These are phyloP conservation scores for Takashimella koratensis DNA, from an alignment of 1,284 basidiomycete species.

Conservation along the genomic window DNA sequence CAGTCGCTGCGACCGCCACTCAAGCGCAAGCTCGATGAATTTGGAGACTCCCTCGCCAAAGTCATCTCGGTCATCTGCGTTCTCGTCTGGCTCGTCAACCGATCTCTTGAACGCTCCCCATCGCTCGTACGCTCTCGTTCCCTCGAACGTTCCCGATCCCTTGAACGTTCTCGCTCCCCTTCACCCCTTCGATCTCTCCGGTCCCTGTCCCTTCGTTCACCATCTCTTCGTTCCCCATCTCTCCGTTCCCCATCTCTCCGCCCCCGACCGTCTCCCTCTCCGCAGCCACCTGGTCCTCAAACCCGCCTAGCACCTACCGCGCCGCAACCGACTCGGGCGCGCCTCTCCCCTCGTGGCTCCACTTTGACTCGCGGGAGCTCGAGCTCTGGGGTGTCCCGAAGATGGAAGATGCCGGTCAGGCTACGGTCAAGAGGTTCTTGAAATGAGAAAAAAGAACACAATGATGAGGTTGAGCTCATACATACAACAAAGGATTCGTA, in stretches of 20 bases:
- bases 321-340: slow-evolving; percentile 36
- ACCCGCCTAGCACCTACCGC: slow-evolving; percentile 42
- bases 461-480: no score
- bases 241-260: no score
- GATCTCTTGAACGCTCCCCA: no score
- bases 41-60: slow-evolving; percentile 91
- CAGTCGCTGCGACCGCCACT: slow-evolving; percentile 60
- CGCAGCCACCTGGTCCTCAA: slow-evolving; percentile 43
- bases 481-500: no score
- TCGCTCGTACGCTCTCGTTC: no score
- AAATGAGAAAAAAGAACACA: no score
- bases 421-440: no score
- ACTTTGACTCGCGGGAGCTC: slow-evolving; percentile 44
- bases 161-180: no score
- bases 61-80: slow-evolving; percentile 93
- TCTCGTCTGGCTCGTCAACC: slow-evolving; percentile 93
- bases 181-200: no score
- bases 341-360: slow-evolving; percentile 39
- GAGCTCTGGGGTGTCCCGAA: slow-evolving; percentile 47
- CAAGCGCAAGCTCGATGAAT: slow-evolving; percentile 93
- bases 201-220: no score
- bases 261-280: slow-evolving; percentile 44
- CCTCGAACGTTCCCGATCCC: no score
- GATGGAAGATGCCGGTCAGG: slow-evolving; percentile 24
- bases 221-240: no score